Base-by-base conservation (phyloP, 2,329 filamentous ascomycete genomes). In the Tolypocladium capitatum region DNA sequence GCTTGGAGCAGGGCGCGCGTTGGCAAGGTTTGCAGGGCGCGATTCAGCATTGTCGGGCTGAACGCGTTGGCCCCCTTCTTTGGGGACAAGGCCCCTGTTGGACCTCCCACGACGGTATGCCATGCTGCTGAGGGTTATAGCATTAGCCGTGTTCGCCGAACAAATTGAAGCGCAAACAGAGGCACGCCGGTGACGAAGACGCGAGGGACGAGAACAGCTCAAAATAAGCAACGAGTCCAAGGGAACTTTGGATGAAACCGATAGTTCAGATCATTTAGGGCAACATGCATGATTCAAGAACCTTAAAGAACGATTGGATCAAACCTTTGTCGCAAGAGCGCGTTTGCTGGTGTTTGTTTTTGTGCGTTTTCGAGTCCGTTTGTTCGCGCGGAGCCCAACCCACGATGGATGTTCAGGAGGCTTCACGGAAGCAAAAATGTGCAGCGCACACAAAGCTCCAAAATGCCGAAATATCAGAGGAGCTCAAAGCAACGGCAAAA, bases 41-140 rank as follows among this genome's bases (percentile, higher is more conserved):
- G 48, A 43, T 10, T 43, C 45, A 27, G 41, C 40, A 20, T 35
- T 36, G 38, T 49, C 48, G n/a, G 44, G 48, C 40, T 46, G 28
- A 7, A 49, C 16, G 16, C 33, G 32, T 28, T 36, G 24, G 18
- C 45, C 44, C 3, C 18, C 33, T n/a, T 6, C 21, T 20, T 13
- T 35, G 9, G 31, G 16, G 9, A 8, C 33, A 20, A 6, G 16
- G 11, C 21, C 14, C 21, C 20, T 43, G 31, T 40, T 44, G 27
- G 31, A 4, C 16, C 33, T 46, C 2, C 38, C 48, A 10, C 40
- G 38, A 35, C 44, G n/a, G 18, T 45, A 36, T 1, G 36, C 40
- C 48, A 49, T 49, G 48, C n/a, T 36, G 5, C 6, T 28, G n/a
- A n/a, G 10, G 10, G 16, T 18, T 14, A 16, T 14, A 18, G 13